Evolutionary conservation across 768 basidiomycete species (phyloP).

Genomic region (Termitomyces sp.): DNA sequence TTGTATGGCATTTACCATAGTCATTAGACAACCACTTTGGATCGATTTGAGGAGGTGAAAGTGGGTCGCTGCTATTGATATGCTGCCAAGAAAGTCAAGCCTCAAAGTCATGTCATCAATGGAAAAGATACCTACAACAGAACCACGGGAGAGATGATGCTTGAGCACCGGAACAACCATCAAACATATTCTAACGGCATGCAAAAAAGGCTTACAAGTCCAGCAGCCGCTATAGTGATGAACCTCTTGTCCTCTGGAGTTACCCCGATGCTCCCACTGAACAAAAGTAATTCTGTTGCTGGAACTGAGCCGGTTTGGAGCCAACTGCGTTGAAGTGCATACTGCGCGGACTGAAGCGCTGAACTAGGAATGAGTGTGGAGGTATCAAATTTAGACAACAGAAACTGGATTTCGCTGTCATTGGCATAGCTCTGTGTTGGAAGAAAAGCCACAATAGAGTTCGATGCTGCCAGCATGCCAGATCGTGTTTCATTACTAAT

Average conservation of each 20-base stretch:
- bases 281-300: neutral
- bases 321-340: neutral
- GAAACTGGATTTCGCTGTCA: neutral
- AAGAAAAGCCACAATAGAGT: neutral
- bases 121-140: neutral
- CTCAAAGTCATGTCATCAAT: neutral
- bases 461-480: neutral
- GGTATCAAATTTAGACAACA: neutral
- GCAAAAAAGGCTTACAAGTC: neutral
- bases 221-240: neutral
- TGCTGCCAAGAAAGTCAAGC: neutral
- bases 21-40: neutral
- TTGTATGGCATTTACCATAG: neutral
- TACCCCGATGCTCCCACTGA: neutral
- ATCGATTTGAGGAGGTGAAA: neutral
- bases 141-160: neutral
- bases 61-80: neutral
- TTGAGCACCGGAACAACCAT: neutral
- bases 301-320: neutral
- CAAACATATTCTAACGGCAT: neutral
- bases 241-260: neutral
- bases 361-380: neutral
- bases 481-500: neutral
- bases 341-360: neutral
- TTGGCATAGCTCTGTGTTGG: neutral